Evolutionary conservation across 2,329 filamentous ascomycete genomes (phyloP), one percentile per base, ranked within the genome.

Genomic region (Cladosporium cucumerinum): DNA sequence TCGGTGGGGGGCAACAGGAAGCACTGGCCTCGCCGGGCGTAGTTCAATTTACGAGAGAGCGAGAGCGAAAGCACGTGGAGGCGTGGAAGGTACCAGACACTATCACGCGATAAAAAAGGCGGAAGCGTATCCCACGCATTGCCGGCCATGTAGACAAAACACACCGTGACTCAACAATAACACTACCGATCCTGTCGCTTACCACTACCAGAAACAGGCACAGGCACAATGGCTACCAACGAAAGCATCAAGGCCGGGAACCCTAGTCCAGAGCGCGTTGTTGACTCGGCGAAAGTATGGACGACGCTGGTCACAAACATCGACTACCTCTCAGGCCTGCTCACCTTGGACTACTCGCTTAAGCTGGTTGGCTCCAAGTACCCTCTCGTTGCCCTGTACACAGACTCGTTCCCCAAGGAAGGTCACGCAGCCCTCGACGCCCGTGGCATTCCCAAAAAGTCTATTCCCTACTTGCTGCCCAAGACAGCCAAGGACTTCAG

Each of bases 231-330:
- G 68, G 60, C 68, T 32, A 16, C 39, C 23, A 62, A 66, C 61
- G 51, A 67, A 49, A 63, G 66, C 69, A 72, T 73, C 58, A 74
- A 74, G 21, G 52, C 68, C 12, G 66, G 67, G 46, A 71, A 71
- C 28, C 69, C 71, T 18, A 63, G 65, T 23, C 68, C 70, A 6
- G 61, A 74, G 61, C 69, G 73, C 57, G 74, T 73, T 39, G 75
- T 76, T 23, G 70, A 74, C 62, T 72, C 69, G 59, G 46, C 69
- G 68, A 74, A 76, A 91, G 92, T 95, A 75, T 97, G 92, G 92
- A 92, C 91, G 30, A 91, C 89, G 12, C 84, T 96, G 70, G 93
- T 97, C 75, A 96, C 92, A 66, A 96, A 95, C 79, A 87, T 86
- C 57, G 83, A 84, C 72, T 96, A 96, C 78, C 87, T 96, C 66